Conservation (phyloP, 306 rosid genomes). For the Quercus cerris region DNA sequence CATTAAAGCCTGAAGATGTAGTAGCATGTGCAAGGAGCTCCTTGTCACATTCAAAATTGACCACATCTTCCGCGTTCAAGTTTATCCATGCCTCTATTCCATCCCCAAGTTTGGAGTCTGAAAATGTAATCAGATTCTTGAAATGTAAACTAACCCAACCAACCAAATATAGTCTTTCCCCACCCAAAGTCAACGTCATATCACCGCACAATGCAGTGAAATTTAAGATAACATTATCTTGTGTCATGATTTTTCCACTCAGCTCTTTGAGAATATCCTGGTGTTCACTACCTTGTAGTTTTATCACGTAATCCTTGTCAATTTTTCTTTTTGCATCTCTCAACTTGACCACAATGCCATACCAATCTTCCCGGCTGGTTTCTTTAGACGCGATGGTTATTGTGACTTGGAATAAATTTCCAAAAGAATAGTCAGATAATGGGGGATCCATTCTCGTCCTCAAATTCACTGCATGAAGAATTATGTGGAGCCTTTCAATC, state of each 20-base stretch:
- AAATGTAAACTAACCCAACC: constrained; percentile 10
- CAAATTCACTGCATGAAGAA: constrained; percentile 14
- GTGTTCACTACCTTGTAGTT: not conserved
- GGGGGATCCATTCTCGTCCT: constrained; percentile 1
- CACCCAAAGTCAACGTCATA: constrained; percentile 39
- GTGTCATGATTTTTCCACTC: not conserved
- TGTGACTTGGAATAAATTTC: not conserved
- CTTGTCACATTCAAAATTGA: not conserved
- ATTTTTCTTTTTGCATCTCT: not conserved
- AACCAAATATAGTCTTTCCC: constrained; percentile 45
- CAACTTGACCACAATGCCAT: not conserved
- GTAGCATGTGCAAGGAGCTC: not conserved
- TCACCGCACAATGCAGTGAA: constrained; percentile 5
- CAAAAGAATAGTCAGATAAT: not conserved
- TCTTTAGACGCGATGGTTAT: not conserved
- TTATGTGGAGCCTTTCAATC: not conserved
- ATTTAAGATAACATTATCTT: not conserved
- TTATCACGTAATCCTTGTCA: not conserved
- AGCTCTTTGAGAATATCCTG: not conserved
- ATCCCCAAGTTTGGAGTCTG: constrained; percentile 15
- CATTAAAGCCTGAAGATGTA: too few species aligned
- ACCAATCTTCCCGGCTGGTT: not conserved
- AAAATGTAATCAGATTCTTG: constrained; percentile 9
- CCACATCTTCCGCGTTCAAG: constrained; percentile 30
- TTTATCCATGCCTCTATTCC: not conserved